phyloP scores from a whole-genome alignment of 2,329 filamentous ascomycete genomes.

The Pseudopithomyces chartarum region DNA sequence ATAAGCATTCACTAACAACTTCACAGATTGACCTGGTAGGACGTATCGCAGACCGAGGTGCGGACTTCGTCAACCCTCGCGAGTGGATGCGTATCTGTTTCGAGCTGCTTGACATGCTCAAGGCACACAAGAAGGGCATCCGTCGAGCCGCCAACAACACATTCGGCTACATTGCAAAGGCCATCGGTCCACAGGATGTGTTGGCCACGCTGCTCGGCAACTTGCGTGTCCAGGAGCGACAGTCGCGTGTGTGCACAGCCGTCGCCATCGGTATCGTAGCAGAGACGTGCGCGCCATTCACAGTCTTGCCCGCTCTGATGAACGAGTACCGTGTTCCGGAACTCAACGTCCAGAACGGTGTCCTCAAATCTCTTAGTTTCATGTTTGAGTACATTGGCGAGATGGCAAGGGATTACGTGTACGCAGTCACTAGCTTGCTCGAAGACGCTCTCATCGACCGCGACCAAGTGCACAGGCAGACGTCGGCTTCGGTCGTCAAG shows the following conservation, averaged over 20 bases:
- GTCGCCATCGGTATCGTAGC: slow-evolving; percentile 98
- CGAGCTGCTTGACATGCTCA: slow-evolving; percentile 97
- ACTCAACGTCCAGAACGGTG: slow-evolving; percentile 97
- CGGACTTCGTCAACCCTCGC: slow-evolving; percentile 92
- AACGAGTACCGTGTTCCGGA: slow-evolving; percentile 99
- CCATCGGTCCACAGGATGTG: slow-evolving; percentile 97
- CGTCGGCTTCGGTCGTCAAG: slow-evolving; percentile 94
- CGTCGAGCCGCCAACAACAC: slow-evolving; percentile 98
- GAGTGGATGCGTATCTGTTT: slow-evolving; percentile 99
- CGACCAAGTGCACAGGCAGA: slow-evolving; percentile 97
- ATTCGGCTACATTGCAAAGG: slow-evolving; percentile 99
- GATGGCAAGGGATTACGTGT: slow-evolving; percentile 99
- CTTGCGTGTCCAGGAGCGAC: slow-evolving; percentile 92
- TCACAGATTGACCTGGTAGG: slow-evolving; percentile 83
- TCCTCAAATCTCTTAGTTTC: slow-evolving; percentile 95
- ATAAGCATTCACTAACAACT: too few species aligned
- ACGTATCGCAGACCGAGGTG: slow-evolving; percentile 94
- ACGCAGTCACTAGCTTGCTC: slow-evolving; percentile 91
- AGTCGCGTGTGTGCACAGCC: slow-evolving; percentile 97
- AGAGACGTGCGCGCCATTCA: slow-evolving; percentile 97
- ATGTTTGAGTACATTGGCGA: slow-evolving; percentile 99
- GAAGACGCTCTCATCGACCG: slow-evolving; percentile 97
- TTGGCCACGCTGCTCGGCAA: slow-evolving; percentile 96
- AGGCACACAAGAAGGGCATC: slow-evolving; percentile 99
- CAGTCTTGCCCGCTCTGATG: slow-evolving; percentile 97